phyloP scores from a whole-genome alignment of 2,329 filamentous ascomycete genomes.

The Ophiostoma pallidulum region DNA sequence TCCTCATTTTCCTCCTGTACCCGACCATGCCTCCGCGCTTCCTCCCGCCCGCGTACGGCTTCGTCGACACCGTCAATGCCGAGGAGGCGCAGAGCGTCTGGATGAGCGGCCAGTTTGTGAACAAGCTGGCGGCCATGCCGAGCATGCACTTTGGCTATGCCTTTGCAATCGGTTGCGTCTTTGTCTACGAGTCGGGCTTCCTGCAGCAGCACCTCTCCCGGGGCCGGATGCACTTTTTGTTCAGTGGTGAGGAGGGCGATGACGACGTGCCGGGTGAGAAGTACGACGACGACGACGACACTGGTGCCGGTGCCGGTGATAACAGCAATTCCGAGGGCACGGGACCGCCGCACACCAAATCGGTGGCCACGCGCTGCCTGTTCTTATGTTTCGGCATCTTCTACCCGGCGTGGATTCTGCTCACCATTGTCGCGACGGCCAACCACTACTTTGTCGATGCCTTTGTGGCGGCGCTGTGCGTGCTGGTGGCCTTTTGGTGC shows the following conservation, averaged over 20 bases:
- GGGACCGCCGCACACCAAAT: neutral
- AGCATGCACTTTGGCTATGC: slow-evolving; percentile 49
- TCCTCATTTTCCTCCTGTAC: slow-evolving; percentile 52
- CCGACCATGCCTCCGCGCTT: slow-evolving; percentile 56
- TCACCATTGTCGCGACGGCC: slow-evolving; percentile 51
- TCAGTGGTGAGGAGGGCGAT: slow-evolving; percentile 12
- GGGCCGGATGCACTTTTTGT: neutral
- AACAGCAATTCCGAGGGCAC: neutral
- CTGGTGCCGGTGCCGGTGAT: neutral
- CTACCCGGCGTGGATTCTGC: slow-evolving; percentile 45
- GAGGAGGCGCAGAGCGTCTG: slow-evolving; percentile 43
- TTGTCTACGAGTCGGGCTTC: slow-evolving; percentile 43
- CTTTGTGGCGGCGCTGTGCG: slow-evolving; percentile 52
- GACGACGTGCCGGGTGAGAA: neutral
- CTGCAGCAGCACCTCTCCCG: slow-evolving; percentile 25
- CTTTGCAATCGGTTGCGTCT: slow-evolving; percentile 43
- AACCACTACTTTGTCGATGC: slow-evolving; percentile 60
- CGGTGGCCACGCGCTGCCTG: neutral
- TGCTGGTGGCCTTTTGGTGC: slow-evolving; percentile 46
- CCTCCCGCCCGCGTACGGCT: slow-evolving; percentile 39
- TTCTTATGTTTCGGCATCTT: slow-evolving; percentile 32
- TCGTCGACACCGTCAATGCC: slow-evolving; percentile 42
- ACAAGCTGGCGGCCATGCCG: slow-evolving; percentile 49
- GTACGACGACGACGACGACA: neutral
- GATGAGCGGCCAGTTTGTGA: slow-evolving; percentile 48